Base-by-base conservation (phyloP, 2,329 filamentous ascomycete genomes). In the Dissoconium aciculare region DNA sequence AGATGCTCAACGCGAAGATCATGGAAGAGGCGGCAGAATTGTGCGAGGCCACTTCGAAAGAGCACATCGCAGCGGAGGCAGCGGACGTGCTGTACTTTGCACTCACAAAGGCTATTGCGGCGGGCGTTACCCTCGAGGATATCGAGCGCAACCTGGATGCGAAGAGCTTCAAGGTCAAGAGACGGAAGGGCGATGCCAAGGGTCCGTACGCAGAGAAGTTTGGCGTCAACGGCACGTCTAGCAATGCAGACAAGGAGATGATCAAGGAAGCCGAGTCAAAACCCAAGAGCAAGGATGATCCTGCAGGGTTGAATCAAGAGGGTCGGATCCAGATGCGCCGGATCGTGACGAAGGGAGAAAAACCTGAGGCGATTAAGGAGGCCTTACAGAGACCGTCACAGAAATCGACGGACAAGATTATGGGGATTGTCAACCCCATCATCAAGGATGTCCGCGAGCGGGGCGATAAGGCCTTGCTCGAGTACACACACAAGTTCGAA, bases 21-120 rank as follows among this genome's bases (percentile, higher is more conserved):
- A 91, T 95, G 74, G 89, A 98, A 57, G 89, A 98, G 56, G 89
- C 89, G 0, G 81, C 91, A 50, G 89, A 98, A 60, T 67, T 98
- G 25, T 94, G 87, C 50, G 74, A 89, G 41, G 87, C 89, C 11
- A 74, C 74, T 42, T 76, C 74, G 0, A 78, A 80, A 37, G 68
- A 85, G 39, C 80, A 95, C 10, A 71, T 93, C 39, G 83, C 89
- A 2, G 92, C 92, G 40, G 89, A 98, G 57, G 84, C 89, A 5
- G 89, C 89, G 0, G 89, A 98, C 51, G 62, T 98, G 33, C 74
- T 98, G 31, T 98, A 95, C 62, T 98, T 98, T 62, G 83, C 87
- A 5, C 61, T 98, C 33, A 82, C 89, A 13, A 91, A 85, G 57
- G 92, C 84, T 36, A 67, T 92, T 25, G 70, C 79, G 32, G 76